phyloP scores from a whole-genome alignment of 2,329 filamentous ascomycete genomes.

The Ophiostoma sp. region DNA sequence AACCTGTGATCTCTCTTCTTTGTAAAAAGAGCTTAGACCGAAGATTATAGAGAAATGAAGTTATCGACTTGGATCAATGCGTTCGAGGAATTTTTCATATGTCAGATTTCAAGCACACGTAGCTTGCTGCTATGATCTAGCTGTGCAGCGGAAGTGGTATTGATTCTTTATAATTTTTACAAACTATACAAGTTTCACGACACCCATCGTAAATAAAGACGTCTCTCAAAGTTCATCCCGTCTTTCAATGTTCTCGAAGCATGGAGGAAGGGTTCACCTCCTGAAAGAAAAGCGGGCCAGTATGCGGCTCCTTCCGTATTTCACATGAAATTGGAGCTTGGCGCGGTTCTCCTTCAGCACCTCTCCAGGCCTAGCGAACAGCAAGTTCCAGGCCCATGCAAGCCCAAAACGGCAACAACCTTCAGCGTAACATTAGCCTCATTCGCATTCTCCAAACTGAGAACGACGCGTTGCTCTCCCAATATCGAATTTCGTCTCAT shows the following conservation, averaged over 20 bases:
- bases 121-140: too few relatives aligned
- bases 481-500: background rate
- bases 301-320: constrained; percentile 16
- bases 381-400: background rate
- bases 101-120: too few relatives aligned
- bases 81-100: too few relatives aligned
- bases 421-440: constrained; percentile 1
- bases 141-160: too few relatives aligned
- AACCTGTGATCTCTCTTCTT: too few relatives aligned
- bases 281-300: constrained; percentile 8
- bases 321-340: background rate
- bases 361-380: background rate
- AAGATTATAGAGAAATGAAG: too few relatives aligned
- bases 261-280: background rate
- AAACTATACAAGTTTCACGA: background rate
- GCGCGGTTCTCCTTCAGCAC: background rate
- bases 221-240: background rate
- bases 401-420: constrained; percentile 13
- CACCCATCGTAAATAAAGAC: background rate
- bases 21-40: too few relatives aligned
- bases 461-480: background rate
- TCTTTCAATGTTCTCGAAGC: constrained; percentile 2
- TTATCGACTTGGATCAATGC: too few relatives aligned
- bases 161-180: too few relatives aligned
- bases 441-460: background rate